Evolutionary conservation across 1,284 basidiomycete genomes (phyloP).

Genomic region (Leccinum cinnamomeum): DNA sequence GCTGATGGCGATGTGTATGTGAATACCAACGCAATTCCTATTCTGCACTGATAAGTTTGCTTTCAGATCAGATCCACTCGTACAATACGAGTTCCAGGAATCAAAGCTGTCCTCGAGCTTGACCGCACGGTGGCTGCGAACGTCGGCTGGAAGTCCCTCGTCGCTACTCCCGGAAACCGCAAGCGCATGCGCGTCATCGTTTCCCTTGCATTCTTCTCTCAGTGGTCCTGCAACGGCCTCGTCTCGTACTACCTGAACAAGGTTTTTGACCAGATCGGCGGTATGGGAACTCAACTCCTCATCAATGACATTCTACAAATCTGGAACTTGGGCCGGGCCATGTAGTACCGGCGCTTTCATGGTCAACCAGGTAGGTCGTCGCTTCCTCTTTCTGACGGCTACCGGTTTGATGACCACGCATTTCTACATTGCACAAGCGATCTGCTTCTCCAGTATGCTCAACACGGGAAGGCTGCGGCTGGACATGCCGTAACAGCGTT

Average conservation of each 20-base stretch:
- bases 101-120: slow-evolving; percentile 68
- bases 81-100: slow-evolving; percentile 73
- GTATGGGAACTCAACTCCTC: slow-evolving; percentile 58
- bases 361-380: slow-evolving; percentile 61
- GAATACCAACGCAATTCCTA: not conserved
- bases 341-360: slow-evolving; percentile 55
- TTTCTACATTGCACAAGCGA: slow-evolving; percentile 71
- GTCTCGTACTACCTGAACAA: slow-evolving; percentile 69
- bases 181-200: slow-evolving; percentile 68
- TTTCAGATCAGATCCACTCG: slow-evolving; percentile 61
- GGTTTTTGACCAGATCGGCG: slow-evolving; percentile 69
- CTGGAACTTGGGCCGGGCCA: slow-evolving; percentile 70
- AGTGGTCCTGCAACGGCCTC: slow-evolving; percentile 76
- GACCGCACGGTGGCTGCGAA: slow-evolving; percentile 55
- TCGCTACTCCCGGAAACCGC: slow-evolving; percentile 61
- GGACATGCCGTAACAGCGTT: slow-evolving; percentile 72
- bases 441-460: slow-evolving; percentile 63
- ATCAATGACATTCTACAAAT: slow-evolving; percentile 76
- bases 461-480: slow-evolving; percentile 42
- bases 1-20: slow-evolving; percentile 60
- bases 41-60: not conserved
- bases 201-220: slow-evolving; percentile 69
- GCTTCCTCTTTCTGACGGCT: slow-evolving; percentile 60
- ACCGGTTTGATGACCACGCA: slow-evolving; percentile 54
- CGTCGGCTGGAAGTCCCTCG: slow-evolving; percentile 60